Base-by-base conservation (phyloP, 2,329 filamentous ascomycete species). In the Esteya vermicola region DNA sequence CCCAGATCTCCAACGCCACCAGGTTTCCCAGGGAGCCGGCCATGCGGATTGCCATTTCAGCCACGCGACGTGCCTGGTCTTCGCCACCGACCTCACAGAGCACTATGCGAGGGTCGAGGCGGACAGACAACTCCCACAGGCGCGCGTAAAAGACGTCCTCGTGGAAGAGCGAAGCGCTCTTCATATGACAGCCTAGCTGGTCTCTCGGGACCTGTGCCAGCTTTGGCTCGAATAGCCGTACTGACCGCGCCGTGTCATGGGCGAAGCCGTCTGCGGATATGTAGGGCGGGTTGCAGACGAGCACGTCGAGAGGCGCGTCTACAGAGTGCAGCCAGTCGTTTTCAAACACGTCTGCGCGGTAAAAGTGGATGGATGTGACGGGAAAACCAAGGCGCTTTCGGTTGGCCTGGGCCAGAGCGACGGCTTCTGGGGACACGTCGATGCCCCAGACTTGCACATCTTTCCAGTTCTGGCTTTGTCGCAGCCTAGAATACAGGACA, bases 201-300 rank as follows among this genome's bases (percentile, higher is more conserved):
- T n/a, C n/a, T n/a, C n/a, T n/a, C 1, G 72, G 70, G 9, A 96
- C 83, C 13, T 96, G 66, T 1, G 91, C 91, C 12, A 83, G 59
- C 47, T 64, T 72, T 4, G 91, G 91, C 58, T 98, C 91, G 54
- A 76, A 85, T 34, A 75, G 75, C 14, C 85, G 73, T 23, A 95
- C 89, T 12, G 83, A 89, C 21, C 77, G 72, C 1, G 69, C 65
- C 1, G 81, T 86, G 16, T 73, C 72, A 30, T 59, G 67, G 30
- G 66, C 58, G 51, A 83, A 86, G 8, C 71, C 72, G 30, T 54
- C 48, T 0, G 65, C 61, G 2, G 86, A 93, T 38, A 96, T 79
- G 55, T 96, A 96, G 1, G 91, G 91, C 14, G 91, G 91, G 52
- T 98, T 98, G 2, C 82, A 82, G 27, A 91, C 72, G 2, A 98